Conservation (phyloP, 2,329 filamentous ascomycete species). For the Fusarium incarnatum region DNA sequence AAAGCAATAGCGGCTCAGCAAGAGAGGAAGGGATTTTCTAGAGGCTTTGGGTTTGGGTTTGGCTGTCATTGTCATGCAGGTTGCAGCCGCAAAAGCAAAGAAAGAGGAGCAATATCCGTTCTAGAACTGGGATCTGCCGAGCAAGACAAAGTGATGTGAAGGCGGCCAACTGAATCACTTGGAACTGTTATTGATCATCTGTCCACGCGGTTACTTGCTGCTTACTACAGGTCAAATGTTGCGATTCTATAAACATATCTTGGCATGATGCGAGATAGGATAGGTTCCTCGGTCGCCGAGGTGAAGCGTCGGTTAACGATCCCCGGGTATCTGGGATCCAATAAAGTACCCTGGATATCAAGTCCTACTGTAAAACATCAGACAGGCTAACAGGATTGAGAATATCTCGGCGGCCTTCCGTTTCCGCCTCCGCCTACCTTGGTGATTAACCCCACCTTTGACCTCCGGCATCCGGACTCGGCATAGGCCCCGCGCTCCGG, state of each 20-base stretch:
- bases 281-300: slow-evolving; percentile 35
- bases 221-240: not conserved
- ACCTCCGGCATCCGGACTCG: slow-evolving; percentile 38
- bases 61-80: slow-evolving; percentile 33
- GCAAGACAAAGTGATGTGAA: not conserved
- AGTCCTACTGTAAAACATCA: not conserved
- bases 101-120: not conserved
- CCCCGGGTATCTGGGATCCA: slow-evolving; percentile 10
- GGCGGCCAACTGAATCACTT: not conserved
- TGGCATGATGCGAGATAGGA: slow-evolving; percentile 21
- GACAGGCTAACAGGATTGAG: not conserved
- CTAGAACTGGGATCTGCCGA: not conserved
- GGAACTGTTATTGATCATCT: not conserved
- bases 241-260: slow-evolving; percentile 1
- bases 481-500: slow-evolving; percentile 32
- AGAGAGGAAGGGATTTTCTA: not conserved
- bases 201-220: not conserved
- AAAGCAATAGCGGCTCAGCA: slow-evolving; percentile 18
- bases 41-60: slow-evolving; percentile 16
- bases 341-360: slow-evolving; percentile 21
- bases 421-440: slow-evolving; percentile 12
- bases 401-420: slow-evolving; percentile 24
- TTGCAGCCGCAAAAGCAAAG: slow-evolving; percentile 27
- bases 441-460: slow-evolving; percentile 9
- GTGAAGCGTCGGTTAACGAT: slow-evolving; percentile 42